phyloP scores from a whole-genome alignment of 23 red algal species.

The Chondrus crispus region DNA sequence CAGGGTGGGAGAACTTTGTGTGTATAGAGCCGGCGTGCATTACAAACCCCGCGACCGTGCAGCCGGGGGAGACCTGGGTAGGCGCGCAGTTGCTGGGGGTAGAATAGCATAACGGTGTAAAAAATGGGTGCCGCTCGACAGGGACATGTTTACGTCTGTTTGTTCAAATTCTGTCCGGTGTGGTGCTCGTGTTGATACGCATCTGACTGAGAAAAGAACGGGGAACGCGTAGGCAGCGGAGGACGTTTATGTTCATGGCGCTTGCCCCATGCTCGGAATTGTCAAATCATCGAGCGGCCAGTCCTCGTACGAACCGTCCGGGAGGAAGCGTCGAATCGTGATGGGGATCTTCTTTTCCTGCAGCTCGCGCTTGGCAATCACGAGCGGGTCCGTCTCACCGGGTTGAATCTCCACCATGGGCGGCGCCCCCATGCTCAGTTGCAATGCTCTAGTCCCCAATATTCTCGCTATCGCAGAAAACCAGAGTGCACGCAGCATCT shows the following conservation, averaged over 20 bases:
- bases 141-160: too few relatives aligned
- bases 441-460: conserved; percentile 84
- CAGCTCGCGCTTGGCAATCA: conserved; percentile 90
- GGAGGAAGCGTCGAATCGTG: conserved; percentile 90
- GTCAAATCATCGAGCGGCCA: conserved; percentile 88
- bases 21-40: conserved; percentile 94
- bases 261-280: conserved; percentile 52
- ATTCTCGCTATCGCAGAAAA: conserved; percentile 55
- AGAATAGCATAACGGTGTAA: too few relatives aligned
- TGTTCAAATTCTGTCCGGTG: too few relatives aligned
- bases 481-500: background rate
- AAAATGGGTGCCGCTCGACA: too few relatives aligned
- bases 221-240: background rate
- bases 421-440: conserved; percentile 95
- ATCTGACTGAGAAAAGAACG: too few relatives aligned
- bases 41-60: conserved; percentile 61
- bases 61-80: conserved; percentile 87
- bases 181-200: too few relatives aligned
- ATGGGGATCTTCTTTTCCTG: conserved; percentile 97
- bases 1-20: conserved; percentile 91
- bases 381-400: conserved; percentile 91
- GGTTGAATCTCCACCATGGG: conserved; percentile 84
- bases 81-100: conserved; percentile 86
- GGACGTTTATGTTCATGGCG: background rate
- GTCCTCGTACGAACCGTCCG: conserved; percentile 94